phyloP scores from a whole-genome alignment of 2,329 filamentous ascomycete species.

The Chrysoporthe puriensis region DNA sequence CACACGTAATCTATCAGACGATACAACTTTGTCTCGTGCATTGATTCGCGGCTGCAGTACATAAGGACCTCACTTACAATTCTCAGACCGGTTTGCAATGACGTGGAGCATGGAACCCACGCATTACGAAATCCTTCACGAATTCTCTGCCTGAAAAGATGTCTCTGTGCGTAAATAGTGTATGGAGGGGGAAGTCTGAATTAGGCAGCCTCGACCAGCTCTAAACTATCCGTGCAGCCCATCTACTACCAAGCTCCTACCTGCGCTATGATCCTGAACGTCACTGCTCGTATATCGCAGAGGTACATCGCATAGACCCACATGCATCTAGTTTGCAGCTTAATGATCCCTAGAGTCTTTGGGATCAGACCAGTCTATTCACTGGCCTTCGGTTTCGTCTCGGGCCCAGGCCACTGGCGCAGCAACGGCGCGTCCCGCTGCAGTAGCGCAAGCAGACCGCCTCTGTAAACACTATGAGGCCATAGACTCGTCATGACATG shows the following conservation, averaged over 20 bases:
- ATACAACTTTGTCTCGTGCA: background rate
- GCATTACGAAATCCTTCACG: too few relatives aligned
- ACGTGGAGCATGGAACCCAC: too few relatives aligned
- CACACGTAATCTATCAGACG: background rate
- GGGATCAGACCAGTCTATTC: too few relatives aligned
- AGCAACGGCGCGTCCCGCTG: background rate
- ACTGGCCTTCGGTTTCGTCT: background rate
- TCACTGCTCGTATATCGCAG: too few relatives aligned
- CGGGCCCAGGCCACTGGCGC: background rate
- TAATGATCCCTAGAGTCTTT: too few relatives aligned
- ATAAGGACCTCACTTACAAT: background rate
- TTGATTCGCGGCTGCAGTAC: background rate
- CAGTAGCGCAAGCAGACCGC: background rate
- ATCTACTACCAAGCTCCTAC: background rate
- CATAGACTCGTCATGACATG: background rate
- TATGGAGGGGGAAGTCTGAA: background rate
- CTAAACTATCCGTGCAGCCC: background rate
- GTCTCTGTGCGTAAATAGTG: too few relatives aligned
- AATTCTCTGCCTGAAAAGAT: too few relatives aligned
- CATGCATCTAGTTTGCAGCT: too few relatives aligned
- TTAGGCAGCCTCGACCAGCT: background rate
- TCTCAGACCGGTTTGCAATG: background rate
- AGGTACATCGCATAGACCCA: too few relatives aligned
- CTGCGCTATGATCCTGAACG: background rate
- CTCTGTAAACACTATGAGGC: background rate